Base-by-base conservation (phyloP, 495 filamentous ascomycete genomes). In the Rhypophila decipiens region DNA sequence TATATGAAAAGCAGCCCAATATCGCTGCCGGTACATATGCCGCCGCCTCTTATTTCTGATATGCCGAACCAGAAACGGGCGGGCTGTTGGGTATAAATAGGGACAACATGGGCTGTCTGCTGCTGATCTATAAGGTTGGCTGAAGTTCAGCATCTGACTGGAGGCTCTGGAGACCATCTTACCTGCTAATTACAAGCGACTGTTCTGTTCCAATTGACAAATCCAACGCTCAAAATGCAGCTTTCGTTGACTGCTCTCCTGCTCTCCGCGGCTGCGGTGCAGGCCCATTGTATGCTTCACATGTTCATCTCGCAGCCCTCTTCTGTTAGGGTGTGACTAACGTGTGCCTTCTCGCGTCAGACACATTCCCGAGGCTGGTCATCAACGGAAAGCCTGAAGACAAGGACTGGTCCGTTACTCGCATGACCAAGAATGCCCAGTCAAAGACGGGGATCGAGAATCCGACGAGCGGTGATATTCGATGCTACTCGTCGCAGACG, bases 401-500 rank as follows among this genome's bases (percentile, higher is more conserved):
- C 1, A 58, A 58, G 11, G 66, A 68, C 56, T 71, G 61, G 65
- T 65, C 58, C n/a, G 63, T 59, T n/a, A 68, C 65, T 7, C 66
- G 66, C 38, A 64, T 47, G 55, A 68, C 68, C 34, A 69, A 68
- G 50, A 71, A 71, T 24, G 56, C 50, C 35, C 50, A 69, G 22
- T 59, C 53, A 61, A 69, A 69, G 50, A 44, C 49, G 12, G 65
- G 66, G 9, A 63, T 79, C 22, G 60, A 61, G 29, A 61, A 64
- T 42, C 64, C 68, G 0, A 63, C 64, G 9, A 66, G 54, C 34
- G 56, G 55, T 3, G 72, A 75, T 43, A 69, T 79, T 21, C 61
- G 74, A 31, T 78, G 74, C 63, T 74, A 72, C 47, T 52, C 59
- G 4, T 65, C 63, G 8, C 58, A 63, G 43, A 55, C 56, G 5